A percentile compares a stretch with the other conserved stretches of the same genome.
phyloP scores from a whole-genome alignment of 345 rosid genomes.

The Diplotaxis tenuifolia region DNA sequence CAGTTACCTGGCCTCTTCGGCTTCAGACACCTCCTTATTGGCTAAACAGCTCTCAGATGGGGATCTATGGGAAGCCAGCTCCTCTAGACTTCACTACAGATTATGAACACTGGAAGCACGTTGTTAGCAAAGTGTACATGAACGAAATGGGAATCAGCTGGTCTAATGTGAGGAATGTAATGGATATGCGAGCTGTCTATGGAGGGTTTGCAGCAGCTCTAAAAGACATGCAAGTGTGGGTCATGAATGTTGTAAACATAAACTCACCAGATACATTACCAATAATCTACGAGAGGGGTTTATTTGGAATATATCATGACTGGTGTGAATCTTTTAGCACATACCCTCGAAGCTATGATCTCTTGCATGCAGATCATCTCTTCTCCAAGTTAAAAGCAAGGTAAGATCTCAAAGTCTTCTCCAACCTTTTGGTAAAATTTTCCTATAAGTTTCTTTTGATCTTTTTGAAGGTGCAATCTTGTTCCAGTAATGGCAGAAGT shows the following conservation, averaged over 20 bases:
- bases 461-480: constrained; percentile 68
- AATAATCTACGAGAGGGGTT: constrained; percentile 83
- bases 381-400: constrained; percentile 74
- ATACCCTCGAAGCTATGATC: constrained; percentile 80
- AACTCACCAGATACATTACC: constrained; percentile 90
- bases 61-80: constrained; percentile 88
- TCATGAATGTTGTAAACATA: constrained; percentile 71
- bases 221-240: constrained; percentile 76
- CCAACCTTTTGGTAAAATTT: background rate
- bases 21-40: constrained; percentile 70
- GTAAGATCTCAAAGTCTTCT: constrained; percentile 29
- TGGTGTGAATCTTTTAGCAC: constrained; percentile 96
- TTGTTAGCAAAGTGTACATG: constrained; percentile 65
- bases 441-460: background rate
- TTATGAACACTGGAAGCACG: constrained; percentile 76
- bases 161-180: constrained; percentile 74
- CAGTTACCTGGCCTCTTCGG: constrained; percentile 68
- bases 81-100: constrained; percentile 72
- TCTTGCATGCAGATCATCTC: constrained; percentile 88
- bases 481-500: constrained; percentile 82
- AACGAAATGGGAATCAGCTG: constrained; percentile 77
- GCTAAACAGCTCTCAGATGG: constrained; percentile 84
- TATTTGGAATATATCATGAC: constrained; percentile 87
- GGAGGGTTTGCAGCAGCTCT: constrained; percentile 93
- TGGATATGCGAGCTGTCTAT: constrained; percentile 96